Conservation (phyloP, 495 filamentous ascomycete genomes). For the Neurospora cerealis region DNA sequence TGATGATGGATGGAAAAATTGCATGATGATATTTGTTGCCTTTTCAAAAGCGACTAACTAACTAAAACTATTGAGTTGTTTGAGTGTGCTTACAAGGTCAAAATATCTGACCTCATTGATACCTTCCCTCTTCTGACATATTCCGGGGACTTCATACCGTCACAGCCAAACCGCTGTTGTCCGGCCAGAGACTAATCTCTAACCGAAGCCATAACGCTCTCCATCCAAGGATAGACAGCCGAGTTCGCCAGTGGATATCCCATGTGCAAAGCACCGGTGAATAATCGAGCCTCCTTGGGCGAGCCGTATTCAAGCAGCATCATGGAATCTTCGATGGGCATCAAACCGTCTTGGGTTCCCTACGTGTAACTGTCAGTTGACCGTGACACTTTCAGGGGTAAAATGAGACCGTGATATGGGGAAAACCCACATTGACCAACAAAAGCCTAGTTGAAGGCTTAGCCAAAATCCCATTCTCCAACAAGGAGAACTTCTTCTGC, state of each 20-base stretch:
- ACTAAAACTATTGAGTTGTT: background rate
- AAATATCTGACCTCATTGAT: background rate
- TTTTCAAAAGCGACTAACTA: background rate
- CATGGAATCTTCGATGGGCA: slow-evolving; percentile 70
- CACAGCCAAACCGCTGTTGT: background rate
- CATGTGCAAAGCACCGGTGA: slow-evolving; percentile 52
- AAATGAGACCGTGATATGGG: background rate
- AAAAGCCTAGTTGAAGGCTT: slow-evolving; percentile 53
- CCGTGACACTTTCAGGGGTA: background rate
- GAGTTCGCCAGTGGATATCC: slow-evolving; percentile 49
- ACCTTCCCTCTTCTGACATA: background rate
- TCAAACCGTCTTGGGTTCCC: slow-evolving; percentile 60
- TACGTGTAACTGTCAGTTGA: slow-evolving; percentile 19
- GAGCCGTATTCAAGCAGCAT: slow-evolving; percentile 57
- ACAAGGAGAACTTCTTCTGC: slow-evolving; percentile 61
- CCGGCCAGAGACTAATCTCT: background rate
- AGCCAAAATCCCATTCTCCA: slow-evolving; percentile 59
- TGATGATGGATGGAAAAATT: background rate
- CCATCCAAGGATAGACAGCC: slow-evolving; percentile 47
- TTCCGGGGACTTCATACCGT: background rate
- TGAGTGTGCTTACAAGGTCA: background rate
- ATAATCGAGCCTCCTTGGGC: slow-evolving; percentile 63
- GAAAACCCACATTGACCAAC: slow-evolving; percentile 51
- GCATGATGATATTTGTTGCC: background rate
- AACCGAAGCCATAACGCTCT: slow-evolving; percentile 34